These are phyloP conservation scores for Hypoxylon fuscum DNA, from an alignment of 495 filamentous ascomycete genomes.

Conservation along the genomic window DNA sequence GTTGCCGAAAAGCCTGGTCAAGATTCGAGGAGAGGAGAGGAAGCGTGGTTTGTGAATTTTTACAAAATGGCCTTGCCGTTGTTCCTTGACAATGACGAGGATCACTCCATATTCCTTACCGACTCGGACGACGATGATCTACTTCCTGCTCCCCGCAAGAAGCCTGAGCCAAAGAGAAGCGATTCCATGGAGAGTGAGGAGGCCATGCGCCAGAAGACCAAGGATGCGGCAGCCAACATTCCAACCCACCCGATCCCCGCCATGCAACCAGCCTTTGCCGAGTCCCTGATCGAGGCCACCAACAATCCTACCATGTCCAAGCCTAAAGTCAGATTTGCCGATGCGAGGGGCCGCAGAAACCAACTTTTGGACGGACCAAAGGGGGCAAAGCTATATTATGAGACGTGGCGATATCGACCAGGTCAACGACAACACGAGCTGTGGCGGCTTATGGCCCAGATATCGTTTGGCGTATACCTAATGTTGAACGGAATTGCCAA, in stretches of 20 bases:
- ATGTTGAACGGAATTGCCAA: slow-evolving; percentile 86
- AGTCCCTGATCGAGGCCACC: slow-evolving; percentile 83
- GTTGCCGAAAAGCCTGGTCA: slow-evolving; percentile 16
- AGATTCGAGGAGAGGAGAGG: slow-evolving; percentile 30
- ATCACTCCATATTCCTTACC: slow-evolving; percentile 43
- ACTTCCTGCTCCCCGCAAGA: slow-evolving; percentile 35
- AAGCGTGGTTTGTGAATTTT: slow-evolving; percentile 21
- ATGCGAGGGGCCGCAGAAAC: slow-evolving; percentile 73
- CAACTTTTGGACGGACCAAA: slow-evolving; percentile 72
- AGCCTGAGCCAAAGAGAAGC: slow-evolving; percentile 20
- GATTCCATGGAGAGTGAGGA: slow-evolving; percentile 27
- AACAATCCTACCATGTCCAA: slow-evolving; percentile 52
- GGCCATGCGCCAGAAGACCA: slow-evolving; percentile 41
- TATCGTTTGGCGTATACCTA: slow-evolving; percentile 91
- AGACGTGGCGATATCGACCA: slow-evolving; percentile 76
- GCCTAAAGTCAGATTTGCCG: slow-evolving; percentile 63
- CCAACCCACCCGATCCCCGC: slow-evolving; percentile 81
- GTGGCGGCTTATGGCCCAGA: slow-evolving; percentile 89
- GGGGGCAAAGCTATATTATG: slow-evolving; percentile 66
- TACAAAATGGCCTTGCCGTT: slow-evolving; percentile 42
- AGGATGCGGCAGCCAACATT: slow-evolving; percentile 44
- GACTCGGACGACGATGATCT: slow-evolving; percentile 46
- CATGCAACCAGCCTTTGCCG: slow-evolving; percentile 92
- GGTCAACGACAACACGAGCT: slow-evolving; percentile 79
- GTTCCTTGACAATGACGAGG: slow-evolving; percentile 44